These are phyloP conservation scores for Gossypium davidsonii DNA, from an alignment of 441 rosid species.

Conservation along the genomic window DNA sequence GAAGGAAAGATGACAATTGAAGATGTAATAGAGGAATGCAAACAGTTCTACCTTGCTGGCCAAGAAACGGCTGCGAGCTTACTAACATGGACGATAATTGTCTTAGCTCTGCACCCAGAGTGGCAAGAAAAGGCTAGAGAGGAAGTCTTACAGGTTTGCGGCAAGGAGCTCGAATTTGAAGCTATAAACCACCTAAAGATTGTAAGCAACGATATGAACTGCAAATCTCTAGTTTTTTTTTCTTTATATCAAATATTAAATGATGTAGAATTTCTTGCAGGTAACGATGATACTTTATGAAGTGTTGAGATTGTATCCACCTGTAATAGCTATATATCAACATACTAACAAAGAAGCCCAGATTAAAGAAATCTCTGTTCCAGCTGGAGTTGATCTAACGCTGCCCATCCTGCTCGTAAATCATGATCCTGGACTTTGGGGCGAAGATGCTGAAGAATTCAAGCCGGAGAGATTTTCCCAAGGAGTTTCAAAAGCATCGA, in stretches of 20 bases:
- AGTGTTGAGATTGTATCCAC: conserved; percentile 47
- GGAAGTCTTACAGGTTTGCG: conserved; percentile 33
- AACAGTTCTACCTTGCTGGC: conserved; percentile 43
- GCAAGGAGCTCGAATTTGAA: conserved; percentile 28
- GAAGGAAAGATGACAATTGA: conserved; percentile 27
- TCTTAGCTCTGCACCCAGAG: conserved; percentile 46
- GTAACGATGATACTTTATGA: conserved; percentile 42
- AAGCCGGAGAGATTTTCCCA: conserved; percentile 44
- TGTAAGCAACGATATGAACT: conserved; percentile 14
- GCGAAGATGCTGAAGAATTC: conserved; percentile 39
- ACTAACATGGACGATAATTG: conserved; percentile 38
- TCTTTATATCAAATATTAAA: not conserved
- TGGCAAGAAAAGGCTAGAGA: conserved; percentile 53
- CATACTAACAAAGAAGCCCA: conserved; percentile 27
- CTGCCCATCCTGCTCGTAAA: conserved; percentile 40
- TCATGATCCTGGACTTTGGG: conserved; percentile 42
- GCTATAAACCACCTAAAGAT: conserved; percentile 34
- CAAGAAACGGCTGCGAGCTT: conserved; percentile 47
- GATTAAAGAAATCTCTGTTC: conserved; percentile 31
- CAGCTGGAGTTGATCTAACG: conserved; percentile 36
- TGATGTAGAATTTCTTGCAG: conserved; percentile 19
- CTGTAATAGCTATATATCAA: conserved; percentile 25
- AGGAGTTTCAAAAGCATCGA: conserved; percentile 38
- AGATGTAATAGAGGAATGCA: conserved; percentile 49
- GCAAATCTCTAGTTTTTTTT: not conserved